A percentile compares a stretch with the other conserved stretches of the same genome.
phyloP scores from a whole-genome alignment of 257 asterid species.

The Solanum chmielewskii region DNA sequence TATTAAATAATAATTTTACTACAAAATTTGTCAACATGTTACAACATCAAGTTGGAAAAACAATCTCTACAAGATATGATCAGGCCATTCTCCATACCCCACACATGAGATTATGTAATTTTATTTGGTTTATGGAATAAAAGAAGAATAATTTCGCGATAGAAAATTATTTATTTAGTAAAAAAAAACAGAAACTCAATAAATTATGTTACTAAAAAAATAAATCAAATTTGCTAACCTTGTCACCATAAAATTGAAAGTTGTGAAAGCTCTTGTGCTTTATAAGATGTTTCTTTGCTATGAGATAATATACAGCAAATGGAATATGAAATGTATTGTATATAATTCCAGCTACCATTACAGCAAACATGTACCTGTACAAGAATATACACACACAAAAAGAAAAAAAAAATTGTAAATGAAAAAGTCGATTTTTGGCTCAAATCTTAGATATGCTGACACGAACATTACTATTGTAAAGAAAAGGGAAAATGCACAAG shows the following conservation, averaged over 20 bases:
- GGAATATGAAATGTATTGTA: constrained; percentile 2
- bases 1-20: neutral
- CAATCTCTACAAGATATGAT: neutral
- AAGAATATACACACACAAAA: neutral
- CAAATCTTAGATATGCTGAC: neutral
- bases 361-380: neutral
- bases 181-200: neutral
- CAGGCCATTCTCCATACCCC: neutral
- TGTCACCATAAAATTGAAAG: constrained; percentile 2
- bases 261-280: neutral
- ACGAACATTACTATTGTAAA: neutral
- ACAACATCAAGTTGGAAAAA: neutral
- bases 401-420: neutral
- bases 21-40: neutral
- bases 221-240: neutral
- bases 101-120: neutral
- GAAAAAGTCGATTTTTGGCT: neutral
- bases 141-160: no score
- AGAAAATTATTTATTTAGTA: neutral
- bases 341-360: neutral
- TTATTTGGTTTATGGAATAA: no score
- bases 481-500: no score
- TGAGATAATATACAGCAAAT: neutral
- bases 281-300: neutral
- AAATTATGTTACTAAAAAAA: neutral